These are phyloP conservation scores for Rehmannia glutinosa DNA, from an alignment of 257 asterid species.

Conservation along the genomic window DNA sequence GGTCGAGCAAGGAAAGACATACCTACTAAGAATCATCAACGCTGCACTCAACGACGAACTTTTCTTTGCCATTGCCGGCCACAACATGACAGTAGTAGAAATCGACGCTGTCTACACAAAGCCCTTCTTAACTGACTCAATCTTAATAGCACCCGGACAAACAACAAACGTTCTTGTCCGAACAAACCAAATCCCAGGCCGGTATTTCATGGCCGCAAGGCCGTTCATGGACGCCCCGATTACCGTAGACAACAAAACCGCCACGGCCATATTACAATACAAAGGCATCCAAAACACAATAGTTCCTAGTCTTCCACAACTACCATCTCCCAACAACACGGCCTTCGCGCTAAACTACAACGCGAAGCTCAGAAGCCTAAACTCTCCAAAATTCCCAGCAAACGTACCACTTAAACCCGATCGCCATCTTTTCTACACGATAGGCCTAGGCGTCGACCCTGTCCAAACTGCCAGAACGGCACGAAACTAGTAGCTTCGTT, in stretches of 20 bases:
- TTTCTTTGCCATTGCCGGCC: constrained; percentile 53
- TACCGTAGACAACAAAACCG: constrained; percentile 47
- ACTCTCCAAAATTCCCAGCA: constrained; percentile 40
- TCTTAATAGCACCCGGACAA: constrained; percentile 60
- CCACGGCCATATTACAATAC: constrained; percentile 52
- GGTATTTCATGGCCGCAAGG: constrained; percentile 50
- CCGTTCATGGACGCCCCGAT: constrained; percentile 59
- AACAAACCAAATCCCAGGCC: constrained; percentile 33
- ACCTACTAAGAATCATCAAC: constrained; percentile 52
- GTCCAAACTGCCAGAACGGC: constrained; percentile 41
- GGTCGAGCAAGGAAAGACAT: constrained; percentile 53
- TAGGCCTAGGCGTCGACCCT: constrained; percentile 51
- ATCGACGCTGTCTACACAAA: constrained; percentile 56
- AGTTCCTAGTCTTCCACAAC: constrained; percentile 30
- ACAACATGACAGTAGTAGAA: constrained; percentile 55
- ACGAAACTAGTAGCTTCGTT: constrained; percentile 42
- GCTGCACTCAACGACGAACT: constrained; percentile 69
- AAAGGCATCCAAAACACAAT: constrained; percentile 27
- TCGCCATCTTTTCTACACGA: constrained; percentile 52
- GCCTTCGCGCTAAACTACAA: constrained; percentile 35
- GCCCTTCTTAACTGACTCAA: constrained; percentile 42
- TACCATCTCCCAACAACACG: constrained; percentile 42
- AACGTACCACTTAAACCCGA: constrained; percentile 43
- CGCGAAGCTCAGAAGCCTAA: constrained; percentile 38
- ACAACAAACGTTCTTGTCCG: constrained; percentile 50